These are phyloP conservation scores for Neofusicoccum kwambonambiense DNA, from an alignment of 2,329 filamentous ascomycete species.

Conservation along the genomic window DNA sequence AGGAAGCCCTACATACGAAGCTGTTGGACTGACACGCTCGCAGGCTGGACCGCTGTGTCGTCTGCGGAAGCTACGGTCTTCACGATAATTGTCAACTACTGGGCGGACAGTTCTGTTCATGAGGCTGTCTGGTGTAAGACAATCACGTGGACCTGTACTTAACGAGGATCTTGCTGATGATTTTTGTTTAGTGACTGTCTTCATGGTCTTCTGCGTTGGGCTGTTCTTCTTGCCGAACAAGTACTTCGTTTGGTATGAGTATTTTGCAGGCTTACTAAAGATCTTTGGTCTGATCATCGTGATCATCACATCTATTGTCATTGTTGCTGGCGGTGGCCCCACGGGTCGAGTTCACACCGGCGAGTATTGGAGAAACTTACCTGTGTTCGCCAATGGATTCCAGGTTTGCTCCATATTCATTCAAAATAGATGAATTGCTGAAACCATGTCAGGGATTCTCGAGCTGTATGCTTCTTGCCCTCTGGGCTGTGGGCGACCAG, in stretches of 20 bases:
- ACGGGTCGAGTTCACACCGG: constrained; percentile 33
- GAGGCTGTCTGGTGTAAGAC: constrained; percentile 4
- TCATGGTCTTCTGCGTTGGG: background rate
- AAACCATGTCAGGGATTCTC: background rate
- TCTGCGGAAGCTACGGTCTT: constrained; percentile 25
- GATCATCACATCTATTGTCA: constrained; percentile 24
- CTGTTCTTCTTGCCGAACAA: constrained; percentile 26
- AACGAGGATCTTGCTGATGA: background rate
- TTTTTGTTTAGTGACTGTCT: constrained; percentile 15
- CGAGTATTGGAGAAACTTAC: constrained; percentile 34
- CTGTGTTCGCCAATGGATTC: constrained; percentile 38
- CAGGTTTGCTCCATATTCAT: background rate
- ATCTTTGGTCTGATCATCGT: constrained; percentile 33
- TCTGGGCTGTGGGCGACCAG: constrained; percentile 28
- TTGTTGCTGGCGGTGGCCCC: constrained; percentile 34
- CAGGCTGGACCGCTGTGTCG: constrained; percentile 26
- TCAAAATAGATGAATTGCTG: background rate
- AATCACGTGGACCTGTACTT: background rate
- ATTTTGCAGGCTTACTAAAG: constrained; percentile 26
- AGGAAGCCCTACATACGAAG: background rate
- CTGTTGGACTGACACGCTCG: background rate
- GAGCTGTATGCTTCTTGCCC: background rate
- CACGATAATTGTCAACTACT: constrained; percentile 21
- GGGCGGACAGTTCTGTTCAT: background rate
- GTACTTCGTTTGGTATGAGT: constrained; percentile 33